Evolutionary conservation across 345 rosid genomes (phyloP).

Genomic region (Pistacia atlantica): DNA sequence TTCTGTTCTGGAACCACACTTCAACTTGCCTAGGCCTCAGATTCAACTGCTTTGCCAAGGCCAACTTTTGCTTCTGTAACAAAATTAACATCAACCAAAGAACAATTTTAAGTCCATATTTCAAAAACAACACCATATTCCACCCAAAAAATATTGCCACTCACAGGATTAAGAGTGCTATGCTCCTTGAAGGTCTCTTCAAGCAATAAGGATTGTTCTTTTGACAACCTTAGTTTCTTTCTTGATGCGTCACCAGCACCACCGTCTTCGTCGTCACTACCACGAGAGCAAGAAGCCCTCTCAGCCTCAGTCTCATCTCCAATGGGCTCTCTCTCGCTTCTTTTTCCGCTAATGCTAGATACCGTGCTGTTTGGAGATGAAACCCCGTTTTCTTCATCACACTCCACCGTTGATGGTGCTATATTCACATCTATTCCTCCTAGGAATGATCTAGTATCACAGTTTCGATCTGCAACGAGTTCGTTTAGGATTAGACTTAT

Average conservation of each 20-base stretch:
- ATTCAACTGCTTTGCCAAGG: slow-evolving; percentile 72
- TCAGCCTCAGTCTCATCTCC: slow-evolving; percentile 66
- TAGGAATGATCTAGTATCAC: slow-evolving; percentile 48
- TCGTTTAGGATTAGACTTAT: background rate
- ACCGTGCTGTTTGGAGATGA: slow-evolving; percentile 89
- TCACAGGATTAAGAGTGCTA: slow-evolving; percentile 84
- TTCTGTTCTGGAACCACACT: slow-evolving; percentile 92
- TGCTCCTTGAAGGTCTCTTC: slow-evolving; percentile 90
- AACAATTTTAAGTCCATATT: background rate
- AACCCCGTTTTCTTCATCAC: slow-evolving; percentile 56
- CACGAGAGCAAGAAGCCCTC: slow-evolving; percentile 69
- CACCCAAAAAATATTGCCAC: slow-evolving; percentile 36
- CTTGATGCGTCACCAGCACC: slow-evolving; percentile 61
- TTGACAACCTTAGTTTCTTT: slow-evolving; percentile 82
- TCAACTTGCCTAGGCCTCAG: slow-evolving; percentile 87
- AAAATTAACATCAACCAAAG: background rate
- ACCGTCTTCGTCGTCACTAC: slow-evolving; percentile 75
- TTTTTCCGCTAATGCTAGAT: slow-evolving; percentile 81
- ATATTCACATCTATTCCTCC: slow-evolving; percentile 70
- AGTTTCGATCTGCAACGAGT: slow-evolving; percentile 40
- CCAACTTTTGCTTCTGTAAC: slow-evolving; percentile 76
- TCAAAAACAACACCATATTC: background rate
- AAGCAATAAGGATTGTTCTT: slow-evolving; percentile 76
- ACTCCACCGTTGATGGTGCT: slow-evolving; percentile 41
- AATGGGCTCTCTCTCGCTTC: slow-evolving; percentile 58